Percentiles rank a stretch among this genome's conserved stretches.
Conservation (phyloP, 1,284 basidiomycete genomes). For the Fomitopsis schrenkii region DNA sequence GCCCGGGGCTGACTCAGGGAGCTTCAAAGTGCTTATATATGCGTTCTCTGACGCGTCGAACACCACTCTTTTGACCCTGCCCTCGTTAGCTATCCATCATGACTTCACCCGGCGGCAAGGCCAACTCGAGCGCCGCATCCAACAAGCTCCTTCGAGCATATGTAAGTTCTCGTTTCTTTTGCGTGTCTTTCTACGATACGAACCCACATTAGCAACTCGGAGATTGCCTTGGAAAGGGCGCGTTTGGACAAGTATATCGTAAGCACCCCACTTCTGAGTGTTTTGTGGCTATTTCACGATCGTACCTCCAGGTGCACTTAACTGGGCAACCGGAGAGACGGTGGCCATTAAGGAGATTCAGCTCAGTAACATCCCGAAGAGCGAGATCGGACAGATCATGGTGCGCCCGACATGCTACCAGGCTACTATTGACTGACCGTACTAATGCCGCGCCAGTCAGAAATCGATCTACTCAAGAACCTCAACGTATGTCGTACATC, state of each 20-base stretch:
- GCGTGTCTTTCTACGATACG: neutral
- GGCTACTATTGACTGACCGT: neutral
- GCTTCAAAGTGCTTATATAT: neutral
- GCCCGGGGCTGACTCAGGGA: conserved; percentile 2
- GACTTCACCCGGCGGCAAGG: conserved; percentile 13
- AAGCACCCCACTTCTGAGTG: conserved; percentile 30
- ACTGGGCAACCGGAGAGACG: conserved; percentile 95
- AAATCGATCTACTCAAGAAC: conserved; percentile 97
- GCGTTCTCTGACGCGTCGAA: neutral
- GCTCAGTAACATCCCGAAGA: conserved; percentile 88
- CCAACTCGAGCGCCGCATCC: conserved; percentile 21
- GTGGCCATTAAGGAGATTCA: conserved; percentile 96
- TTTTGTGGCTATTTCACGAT: conserved; percentile 3
- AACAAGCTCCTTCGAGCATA: conserved; percentile 35
- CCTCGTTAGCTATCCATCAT: conserved; percentile 12
- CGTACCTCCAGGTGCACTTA: conserved; percentile 70
- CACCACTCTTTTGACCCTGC: conserved; percentile 5
- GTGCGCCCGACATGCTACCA: conserved; percentile 39
- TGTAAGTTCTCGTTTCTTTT: conserved; percentile 19
- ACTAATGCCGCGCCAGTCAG: conserved; percentile 53
- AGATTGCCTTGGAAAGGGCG: conserved; percentile 91
- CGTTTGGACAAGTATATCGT: conserved; percentile 94
- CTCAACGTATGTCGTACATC: conserved; percentile 62
- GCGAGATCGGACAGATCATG: conserved; percentile 96
- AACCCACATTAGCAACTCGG: conserved; percentile 75